Evolutionary conservation across 148 eudicot species (phyloP).

Genomic region (Diospyros lotus): DNA sequence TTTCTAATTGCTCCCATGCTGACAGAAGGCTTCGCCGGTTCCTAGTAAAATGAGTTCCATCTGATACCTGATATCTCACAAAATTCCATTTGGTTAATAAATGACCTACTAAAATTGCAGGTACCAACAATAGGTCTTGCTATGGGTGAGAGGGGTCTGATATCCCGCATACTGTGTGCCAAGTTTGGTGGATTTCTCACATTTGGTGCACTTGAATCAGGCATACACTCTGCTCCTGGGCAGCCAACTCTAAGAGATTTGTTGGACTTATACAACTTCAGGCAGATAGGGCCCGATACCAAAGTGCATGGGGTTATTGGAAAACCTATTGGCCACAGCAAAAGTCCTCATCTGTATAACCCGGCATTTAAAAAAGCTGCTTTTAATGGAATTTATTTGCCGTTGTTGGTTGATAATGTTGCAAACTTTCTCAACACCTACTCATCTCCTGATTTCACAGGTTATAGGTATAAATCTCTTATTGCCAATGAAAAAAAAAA

Average conservation of each 20-base stretch:
- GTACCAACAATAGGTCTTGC: slow-evolving; percentile 74
- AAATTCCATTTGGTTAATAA: too few relatives aligned
- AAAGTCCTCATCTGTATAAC: slow-evolving; percentile 62
- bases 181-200: slow-evolving; percentile 82
- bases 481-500: not conserved
- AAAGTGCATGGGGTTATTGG: slow-evolving; percentile 74
- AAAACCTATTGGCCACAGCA: slow-evolving; percentile 80
- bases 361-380: slow-evolving; percentile 50
- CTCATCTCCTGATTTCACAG: slow-evolving; percentile 67
- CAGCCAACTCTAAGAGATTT: slow-evolving; percentile 64
- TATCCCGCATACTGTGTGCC: slow-evolving; percentile 65
- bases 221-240: slow-evolving; percentile 72
- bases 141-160: slow-evolving; percentile 71
- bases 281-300: slow-evolving; percentile 56
- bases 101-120: slow-evolving; percentile 25
- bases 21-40: too few relatives aligned
- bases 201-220: slow-evolving; percentile 56
- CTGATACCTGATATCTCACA: too few relatives aligned
- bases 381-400: slow-evolving; percentile 60
- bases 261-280: slow-evolving; percentile 60
- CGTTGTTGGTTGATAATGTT: slow-evolving; percentile 57
- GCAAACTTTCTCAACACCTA: slow-evolving; percentile 51
- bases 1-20: too few relatives aligned
- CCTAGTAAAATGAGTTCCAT: too few relatives aligned
- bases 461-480: slow-evolving; percentile 47